Base-by-base conservation (phyloP, 2,329 filamentous ascomycete genomes). In the Amesomyces nigricolor region DNA sequence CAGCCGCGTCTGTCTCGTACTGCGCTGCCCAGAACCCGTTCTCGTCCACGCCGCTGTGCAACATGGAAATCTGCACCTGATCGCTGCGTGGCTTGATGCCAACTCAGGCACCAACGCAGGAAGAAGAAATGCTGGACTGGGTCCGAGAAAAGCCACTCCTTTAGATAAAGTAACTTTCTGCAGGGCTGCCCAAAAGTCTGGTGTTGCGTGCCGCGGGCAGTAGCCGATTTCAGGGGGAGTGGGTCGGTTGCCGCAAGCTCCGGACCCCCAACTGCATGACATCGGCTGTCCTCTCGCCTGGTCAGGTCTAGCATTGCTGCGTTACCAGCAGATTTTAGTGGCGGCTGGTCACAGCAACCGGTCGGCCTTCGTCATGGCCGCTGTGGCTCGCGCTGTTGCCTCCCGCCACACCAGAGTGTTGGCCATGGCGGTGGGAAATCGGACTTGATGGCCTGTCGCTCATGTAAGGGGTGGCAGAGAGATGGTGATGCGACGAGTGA, bases 311-410 rank as follows among this genome's bases (percentile, higher is more conserved):
- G 32, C 14, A 39, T 19, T 19, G 5, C 16, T 46, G 51, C 26
- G 42, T 16, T 16, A 13, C 26, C 35, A 30, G 35, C 6, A 32
- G 14, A 17, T 48, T 42, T 57, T 37, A 63, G 43, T 58, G 61
- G 13, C 61, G 61, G 54, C 39, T 56, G 17, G 50, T 56, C 44
- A 61, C 62, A 53, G 61, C 53, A 10, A 44, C 47, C 2, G 60
- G 57, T 30, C 54, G 57, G 54, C 39, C 47, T 16, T 62, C 61
- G 22, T 57, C 47, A 44, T 61, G 59, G 40, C 14, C 39, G 16
- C 40, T 53, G 16, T 44, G 44, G 46, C 40, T 14, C 0, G 49
- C 16, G 35, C 22, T 50, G 48, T 46, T 35, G 40, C 42, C 44
- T 30, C 46, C 50, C n/a, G 51, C 39, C 11, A 10, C 37, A 11